Base-by-base conservation (phyloP, 129 eudicot species). In the Erigeron canadensis region DNA sequence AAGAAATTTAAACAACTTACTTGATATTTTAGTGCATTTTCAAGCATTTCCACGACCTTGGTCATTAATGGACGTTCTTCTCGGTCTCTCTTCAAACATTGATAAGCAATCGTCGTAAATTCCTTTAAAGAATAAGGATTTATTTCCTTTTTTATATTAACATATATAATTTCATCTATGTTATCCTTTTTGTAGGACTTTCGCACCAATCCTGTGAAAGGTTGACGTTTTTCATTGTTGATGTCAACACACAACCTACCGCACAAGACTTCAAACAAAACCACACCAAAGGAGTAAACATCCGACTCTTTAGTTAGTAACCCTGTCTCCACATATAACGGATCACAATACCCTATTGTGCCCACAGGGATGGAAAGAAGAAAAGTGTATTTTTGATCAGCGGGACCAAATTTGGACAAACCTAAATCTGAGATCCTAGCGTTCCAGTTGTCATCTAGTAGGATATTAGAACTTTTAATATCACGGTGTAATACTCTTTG, bases 11-110 rank as follows among this genome's bases (percentile, higher is more conserved):
- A 38, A 18, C 2, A 54, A 70, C 40, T 70, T 70, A 70, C 75
- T 70, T 70, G 65, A 21, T 40, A 8, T 10, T 55, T 7, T 5
- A 70, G 65, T 13, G 75, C 75, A 19, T 8, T 58, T 41, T 70
- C 75, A 56, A 70, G 75, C 34, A 6, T 22, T 53, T 38, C 10
- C n/a, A 70, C 75, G 3, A 56, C 65, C 12, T 55, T 13, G 7
- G 53, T 40, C 75, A 70, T 70, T 55, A 55, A 13, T 7, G 75
- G 75, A 54, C 75, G 75, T 70, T 15, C 54, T 56, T 70, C 75
- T 8, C 19, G 65, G 4, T 41, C 64, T 70, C 66, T 70, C 3
- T 70, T 56, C 16, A 70, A 56, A 38, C 75, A 56, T 22, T 41
- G 65, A 70, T 70, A 70, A 10, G 75, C 75, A 39, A 70, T 70